Percentiles rank a stretch among this genome's conserved stretches.
These are phyloP conservation scores for Penicillium fuscoglaucum DNA, from an alignment of 2,329 filamentous ascomycete genomes.

Conservation along the genomic window DNA sequence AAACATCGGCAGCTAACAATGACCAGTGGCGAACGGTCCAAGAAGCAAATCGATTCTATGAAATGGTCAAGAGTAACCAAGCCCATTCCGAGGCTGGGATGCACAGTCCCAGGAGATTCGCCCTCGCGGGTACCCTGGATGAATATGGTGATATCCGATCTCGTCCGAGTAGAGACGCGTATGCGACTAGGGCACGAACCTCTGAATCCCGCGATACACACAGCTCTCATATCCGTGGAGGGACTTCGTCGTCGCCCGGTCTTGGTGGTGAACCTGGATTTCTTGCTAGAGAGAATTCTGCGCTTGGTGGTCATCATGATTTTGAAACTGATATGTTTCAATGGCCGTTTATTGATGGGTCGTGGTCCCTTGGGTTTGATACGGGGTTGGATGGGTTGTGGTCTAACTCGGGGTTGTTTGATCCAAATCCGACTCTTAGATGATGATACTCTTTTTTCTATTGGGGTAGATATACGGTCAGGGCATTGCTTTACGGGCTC, in stretches of 20 bases:
- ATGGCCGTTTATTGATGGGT: conserved; percentile 41
- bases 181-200: conserved; percentile 15
- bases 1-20: conserved; percentile 2
- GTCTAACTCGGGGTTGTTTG: conserved; percentile 25
- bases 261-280: conserved; percentile 6
- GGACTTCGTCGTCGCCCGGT: conserved; percentile 8
- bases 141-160: conserved; percentile 41
- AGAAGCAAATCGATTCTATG: conserved; percentile 39
- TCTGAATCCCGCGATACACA: conserved; percentile 13
- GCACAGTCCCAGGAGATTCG: conserved; percentile 31
- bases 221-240: conserved; percentile 5
- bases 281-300: conserved; percentile 9
- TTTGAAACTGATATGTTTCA: conserved; percentile 40
- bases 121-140: conserved; percentile 37
- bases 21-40: conserved; percentile 38
- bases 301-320: conserved; percentile 23
- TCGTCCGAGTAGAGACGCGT: conserved; percentile 25
- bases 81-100: conserved; percentile 21
- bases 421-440: conserved; percentile 12
- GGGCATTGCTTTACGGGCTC: fast-evolving
- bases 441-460: conserved; percentile 2
- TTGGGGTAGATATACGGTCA: neutral
- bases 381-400: conserved; percentile 34
- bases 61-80: conserved; percentile 33
- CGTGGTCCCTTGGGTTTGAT: conserved; percentile 39